Evolutionary conservation across 192 early-diverging fungal species (phyloP).

Genomic region (Funneliformis geosporum): DNA sequence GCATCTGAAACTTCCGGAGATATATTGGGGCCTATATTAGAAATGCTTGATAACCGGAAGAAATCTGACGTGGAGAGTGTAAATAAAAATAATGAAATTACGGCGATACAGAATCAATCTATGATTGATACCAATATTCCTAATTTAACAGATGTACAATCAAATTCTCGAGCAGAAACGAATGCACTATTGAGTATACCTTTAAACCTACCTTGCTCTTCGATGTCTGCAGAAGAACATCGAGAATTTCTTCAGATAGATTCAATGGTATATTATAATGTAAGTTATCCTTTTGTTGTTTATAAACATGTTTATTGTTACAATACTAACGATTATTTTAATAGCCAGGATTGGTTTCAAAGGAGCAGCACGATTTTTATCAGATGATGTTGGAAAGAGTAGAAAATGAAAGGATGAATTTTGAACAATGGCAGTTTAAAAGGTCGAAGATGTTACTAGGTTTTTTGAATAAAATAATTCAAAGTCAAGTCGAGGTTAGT

Average conservation of each 20-base stretch:
- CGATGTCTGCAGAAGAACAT: conserved; percentile 16
- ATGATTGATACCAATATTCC: too few species aligned
- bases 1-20: not conserved
- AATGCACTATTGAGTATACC: too few species aligned
- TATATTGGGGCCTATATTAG: conserved; percentile 15
- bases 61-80: not conserved
- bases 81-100: not conserved
- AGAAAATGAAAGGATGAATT: not conserved
- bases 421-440: conserved; percentile 20
- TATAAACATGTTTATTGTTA: not conserved
- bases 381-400: not conserved
- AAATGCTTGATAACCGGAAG: conserved; percentile 22
- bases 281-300: not conserved
- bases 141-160: too few species aligned
- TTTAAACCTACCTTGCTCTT: not conserved
- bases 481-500: conserved; percentile 9
- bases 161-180: not conserved
- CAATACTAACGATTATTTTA: not conserved
- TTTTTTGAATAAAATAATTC: conserved; percentile 6
- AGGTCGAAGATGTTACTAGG: not conserved
- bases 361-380: not conserved
- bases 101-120: not conserved
- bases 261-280: not conserved
- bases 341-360: not conserved
- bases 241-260: conserved; percentile 8